phyloP scores from a whole-genome alignment of 2,329 filamentous ascomycete species.

The Amauroascus niger region DNA sequence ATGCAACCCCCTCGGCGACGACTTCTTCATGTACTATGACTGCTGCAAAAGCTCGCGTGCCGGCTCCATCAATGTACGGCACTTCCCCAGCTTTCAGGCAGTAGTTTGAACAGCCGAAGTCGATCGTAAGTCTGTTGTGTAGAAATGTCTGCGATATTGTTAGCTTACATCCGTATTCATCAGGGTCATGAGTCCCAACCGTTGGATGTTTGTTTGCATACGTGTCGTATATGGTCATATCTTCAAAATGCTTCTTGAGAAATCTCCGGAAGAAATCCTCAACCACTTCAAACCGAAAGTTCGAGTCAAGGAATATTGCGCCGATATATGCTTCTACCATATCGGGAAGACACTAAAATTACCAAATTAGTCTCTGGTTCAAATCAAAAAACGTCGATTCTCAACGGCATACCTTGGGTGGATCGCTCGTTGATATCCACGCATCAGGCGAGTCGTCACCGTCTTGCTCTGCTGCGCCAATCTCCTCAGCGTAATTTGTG shows the following conservation, averaged over 20 bases:
- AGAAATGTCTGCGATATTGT: constrained; percentile 50
- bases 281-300: constrained; percentile 65
- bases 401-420: constrained; percentile 32
- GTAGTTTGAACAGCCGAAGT: constrained; percentile 57
- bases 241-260: constrained; percentile 66
- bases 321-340: constrained; percentile 82
- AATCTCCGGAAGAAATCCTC: constrained; percentile 66
- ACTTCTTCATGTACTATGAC: constrained; percentile 66
- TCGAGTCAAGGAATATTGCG: constrained; percentile 81
- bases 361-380: constrained; percentile 16
- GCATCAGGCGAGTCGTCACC: constrained; percentile 32
- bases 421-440: constrained; percentile 35
- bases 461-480: constrained; percentile 26
- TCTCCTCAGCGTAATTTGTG: constrained; percentile 39
- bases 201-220: constrained; percentile 82
- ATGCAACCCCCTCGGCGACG: constrained; percentile 51
- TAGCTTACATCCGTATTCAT: background rate
- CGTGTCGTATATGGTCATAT: constrained; percentile 79
- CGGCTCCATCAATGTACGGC: constrained; percentile 37
- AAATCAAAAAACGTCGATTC: constrained; percentile 16
- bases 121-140: constrained; percentile 51
- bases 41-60: constrained; percentile 52
- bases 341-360: constrained; percentile 59
- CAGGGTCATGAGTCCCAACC: constrained; percentile 22
- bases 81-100: constrained; percentile 40